phyloP scores from a whole-genome alignment of 345 rosid genomes.

The Acer saccharum region DNA sequence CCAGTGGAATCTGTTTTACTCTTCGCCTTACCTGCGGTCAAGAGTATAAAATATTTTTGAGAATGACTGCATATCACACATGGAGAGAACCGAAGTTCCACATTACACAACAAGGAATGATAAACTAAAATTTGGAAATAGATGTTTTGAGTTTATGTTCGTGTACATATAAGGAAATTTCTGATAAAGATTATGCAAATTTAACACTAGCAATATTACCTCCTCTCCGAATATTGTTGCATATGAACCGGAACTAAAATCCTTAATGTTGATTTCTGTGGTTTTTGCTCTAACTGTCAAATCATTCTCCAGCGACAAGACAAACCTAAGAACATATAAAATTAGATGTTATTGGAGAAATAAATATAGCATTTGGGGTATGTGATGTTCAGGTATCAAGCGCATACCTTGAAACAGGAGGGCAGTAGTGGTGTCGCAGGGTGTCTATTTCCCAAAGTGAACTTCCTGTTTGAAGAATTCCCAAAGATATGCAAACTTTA shows the following conservation, averaged over 20 bases:
- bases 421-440: constrained; percentile 89
- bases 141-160: neutral
- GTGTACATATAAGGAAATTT: neutral
- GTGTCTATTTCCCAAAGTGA: constrained; percentile 94
- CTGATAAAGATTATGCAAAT: neutral
- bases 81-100: neutral
- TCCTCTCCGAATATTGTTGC: constrained; percentile 88
- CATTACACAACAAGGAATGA: neutral
- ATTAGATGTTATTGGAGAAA: constrained; percentile 7
- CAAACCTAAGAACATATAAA: constrained; percentile 54
- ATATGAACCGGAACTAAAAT: constrained; percentile 88
- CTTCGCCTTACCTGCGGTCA: constrained; percentile 66
- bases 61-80: too few species aligned
- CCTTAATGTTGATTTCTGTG: constrained; percentile 63
- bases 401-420: constrained; percentile 86
- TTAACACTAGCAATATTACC: constrained; percentile 43
- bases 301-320: constrained; percentile 81
- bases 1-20: constrained; percentile 90
- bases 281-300: constrained; percentile 85
- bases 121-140: neutral
- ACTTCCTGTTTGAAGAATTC: constrained; percentile 58
- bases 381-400: constrained; percentile 9
- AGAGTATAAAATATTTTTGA: neutral
- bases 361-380: neutral
- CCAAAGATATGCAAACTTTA: neutral